Evolutionary conservation across 768 basidiomycete genomes (phyloP), one percentile per base, ranked within the genome.

Genomic region (Steccherinum ochraceum): DNA sequence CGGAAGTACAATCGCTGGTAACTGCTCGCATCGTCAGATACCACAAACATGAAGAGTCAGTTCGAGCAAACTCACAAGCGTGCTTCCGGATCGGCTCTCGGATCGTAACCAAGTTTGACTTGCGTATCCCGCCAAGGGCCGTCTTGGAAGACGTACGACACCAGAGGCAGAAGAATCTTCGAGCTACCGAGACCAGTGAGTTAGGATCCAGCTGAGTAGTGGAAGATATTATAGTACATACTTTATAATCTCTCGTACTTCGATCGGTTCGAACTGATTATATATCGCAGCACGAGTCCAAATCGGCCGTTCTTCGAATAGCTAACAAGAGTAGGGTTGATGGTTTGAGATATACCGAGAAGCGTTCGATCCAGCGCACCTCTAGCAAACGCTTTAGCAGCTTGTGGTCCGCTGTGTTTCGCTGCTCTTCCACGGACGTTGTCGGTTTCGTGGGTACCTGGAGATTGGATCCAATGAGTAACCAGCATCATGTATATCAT

Each of bases 41-140:
- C n/a, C 12, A 41, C 39, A n/a, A 48, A n/a, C 3, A 24, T 23
- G 23, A 18, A 11, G 46, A 18, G 42, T 45, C 26, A 35, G 24
- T n/a, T 43, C 12, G 43, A 21, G n/a, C n/a, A n/a, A 23, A 72
- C 88, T 56, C 56, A 94, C 94, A 93, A 80, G 56, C 89, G 76
- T 18, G 90, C 84, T 45, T 74, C 69, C 2, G 76, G 74, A 54
- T 89, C 78, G 58, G 77, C 78, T 39, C 94, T 76, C 7, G 96
- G 96, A 61, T 99, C 96, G 61, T 93, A 98, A 12, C 85, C 83
- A 51, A 93, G 86, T 42, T 82, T 81, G 27, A 97, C 77, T 46
- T 93, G 76, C 12, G 89, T 88, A 58, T 97, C 94, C 39, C 92
- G 77, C 85, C 89, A 98, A 2, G 94, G 93, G 0, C 96, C 96